These are phyloP conservation scores for Verticillium isaacii DNA, from an alignment of 2,329 filamentous ascomycete genomes.

Conservation along the genomic window DNA sequence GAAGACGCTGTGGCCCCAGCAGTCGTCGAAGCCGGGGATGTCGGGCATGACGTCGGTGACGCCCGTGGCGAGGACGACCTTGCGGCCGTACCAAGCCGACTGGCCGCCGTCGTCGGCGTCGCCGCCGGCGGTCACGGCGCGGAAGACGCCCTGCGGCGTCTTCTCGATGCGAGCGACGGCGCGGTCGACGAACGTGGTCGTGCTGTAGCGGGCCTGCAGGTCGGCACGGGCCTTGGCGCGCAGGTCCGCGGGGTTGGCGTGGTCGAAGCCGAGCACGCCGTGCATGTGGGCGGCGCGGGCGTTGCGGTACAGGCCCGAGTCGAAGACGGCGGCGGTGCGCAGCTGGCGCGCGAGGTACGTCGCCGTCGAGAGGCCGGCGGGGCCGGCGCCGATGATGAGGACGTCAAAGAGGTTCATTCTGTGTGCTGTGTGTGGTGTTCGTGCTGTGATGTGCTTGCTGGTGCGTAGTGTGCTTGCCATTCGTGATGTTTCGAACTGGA, in stretches of 20 bases:
- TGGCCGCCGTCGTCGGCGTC: constrained; percentile 32
- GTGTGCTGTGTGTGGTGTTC: background rate
- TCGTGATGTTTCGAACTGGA: no score
- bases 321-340: constrained; percentile 42
- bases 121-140: constrained; percentile 13
- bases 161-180: constrained; percentile 19
- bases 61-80: constrained; percentile 51
- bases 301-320: constrained; percentile 47
- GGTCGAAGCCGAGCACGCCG: constrained; percentile 34
- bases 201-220: constrained; percentile 26
- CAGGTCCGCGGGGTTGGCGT: constrained; percentile 27
- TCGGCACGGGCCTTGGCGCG: constrained; percentile 27
- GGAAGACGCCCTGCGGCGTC: constrained; percentile 22
- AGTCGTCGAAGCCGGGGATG: constrained; percentile 48
- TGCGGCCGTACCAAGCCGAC: constrained; percentile 39
- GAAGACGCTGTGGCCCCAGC: constrained; percentile 50
- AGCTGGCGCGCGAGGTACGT: constrained; percentile 43
- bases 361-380: constrained; percentile 43
- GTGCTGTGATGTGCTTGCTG: no score
- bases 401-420: constrained; percentile 34
- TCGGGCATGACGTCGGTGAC: constrained; percentile 43
- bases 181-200: constrained; percentile 21
- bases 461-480: no score
- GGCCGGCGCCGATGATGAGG: constrained; percentile 49
- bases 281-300: constrained; percentile 42